Evolutionary conservation across 129 eudicot genomes (phyloP).

Genomic region (Lactuca saligna): DNA sequence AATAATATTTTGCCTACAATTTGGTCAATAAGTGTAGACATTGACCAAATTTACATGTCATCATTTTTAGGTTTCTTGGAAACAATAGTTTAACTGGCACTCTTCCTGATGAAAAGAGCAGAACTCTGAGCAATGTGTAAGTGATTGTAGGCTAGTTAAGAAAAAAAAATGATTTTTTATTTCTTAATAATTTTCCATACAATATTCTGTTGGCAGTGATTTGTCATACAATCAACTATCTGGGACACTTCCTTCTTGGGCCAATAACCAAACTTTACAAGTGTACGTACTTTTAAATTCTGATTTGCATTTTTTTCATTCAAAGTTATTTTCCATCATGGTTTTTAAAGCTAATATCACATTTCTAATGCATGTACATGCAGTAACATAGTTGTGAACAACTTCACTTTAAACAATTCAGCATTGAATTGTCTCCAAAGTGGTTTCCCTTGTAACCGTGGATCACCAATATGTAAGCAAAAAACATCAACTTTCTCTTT

Average conservation of each 20-base stretch:
- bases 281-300: conserved; percentile 42
- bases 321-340: not conserved
- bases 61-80: conserved; percentile 71
- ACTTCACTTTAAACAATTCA: conserved; percentile 51
- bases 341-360: conserved; percentile 5
- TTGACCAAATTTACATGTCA: not conserved
- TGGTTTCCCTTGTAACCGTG: conserved; percentile 64
- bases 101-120: conserved; percentile 51
- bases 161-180: not conserved
- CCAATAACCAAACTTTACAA: conserved; percentile 44
- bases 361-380: conserved; percentile 18
- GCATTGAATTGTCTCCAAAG: conserved; percentile 62
- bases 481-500: not conserved
- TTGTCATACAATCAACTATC: conserved; percentile 78
- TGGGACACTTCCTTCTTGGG: conserved; percentile 84
- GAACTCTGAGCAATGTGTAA: conserved; percentile 52
- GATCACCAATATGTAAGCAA: conserved; percentile 59
- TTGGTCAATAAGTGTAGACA: not conserved
- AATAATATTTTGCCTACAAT: conserved; percentile 6
- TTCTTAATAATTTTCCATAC: not conserved
- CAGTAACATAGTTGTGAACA: conserved; percentile 83
- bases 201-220: conserved; percentile 56
- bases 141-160: conserved; percentile 13
- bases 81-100: conserved; percentile 62
- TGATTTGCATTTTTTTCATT: not conserved